phyloP scores from a whole-genome alignment of 495 filamentous ascomycete species.

The Collariella sp. region DNA sequence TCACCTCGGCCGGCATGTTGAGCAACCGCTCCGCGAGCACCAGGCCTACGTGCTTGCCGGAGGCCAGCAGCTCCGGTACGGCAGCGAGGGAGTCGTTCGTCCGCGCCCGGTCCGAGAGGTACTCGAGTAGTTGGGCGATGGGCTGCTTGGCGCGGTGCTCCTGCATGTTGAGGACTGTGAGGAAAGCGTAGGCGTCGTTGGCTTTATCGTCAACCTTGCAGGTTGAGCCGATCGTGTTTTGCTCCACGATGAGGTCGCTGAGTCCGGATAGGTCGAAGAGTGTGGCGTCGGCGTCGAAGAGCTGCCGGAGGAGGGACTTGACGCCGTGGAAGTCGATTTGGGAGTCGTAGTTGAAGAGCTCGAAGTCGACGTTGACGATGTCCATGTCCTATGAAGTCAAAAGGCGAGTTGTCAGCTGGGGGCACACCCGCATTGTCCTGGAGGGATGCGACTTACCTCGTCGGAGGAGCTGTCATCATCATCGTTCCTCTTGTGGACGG shows the following conservation, averaged over 20 bases:
- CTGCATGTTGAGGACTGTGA: conserved; percentile 78
- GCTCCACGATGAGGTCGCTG: conserved; percentile 78
- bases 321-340: conserved; percentile 90
- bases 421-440: not conserved
- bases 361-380: conserved; percentile 93
- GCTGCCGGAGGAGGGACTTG: conserved; percentile 80
- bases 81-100: conserved; percentile 18
- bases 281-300: conserved; percentile 82
- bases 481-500: conserved; percentile 3
- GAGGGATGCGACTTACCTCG: conserved; percentile 4
- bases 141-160: conserved; percentile 70
- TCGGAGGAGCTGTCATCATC: conserved; percentile 12
- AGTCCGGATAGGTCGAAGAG: conserved; percentile 82
- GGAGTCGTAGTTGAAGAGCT: conserved; percentile 92
- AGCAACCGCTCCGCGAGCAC: conserved; percentile 85
- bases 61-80: conserved; percentile 18
- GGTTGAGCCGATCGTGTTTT: conserved; percentile 82
- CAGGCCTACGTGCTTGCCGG: conserved; percentile 58
- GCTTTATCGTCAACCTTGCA: conserved; percentile 94
- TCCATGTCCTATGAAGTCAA: conserved; percentile 58
- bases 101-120: conserved; percentile 54
- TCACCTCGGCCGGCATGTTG: conserved; percentile 87
- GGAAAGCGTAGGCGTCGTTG: conserved; percentile 87
- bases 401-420: not conserved
- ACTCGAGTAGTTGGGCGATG: conserved; percentile 58